Percentiles rank a stretch among this genome's conserved stretches.
phyloP scores from a whole-genome alignment of 1,139 yeast species.

The Pichia sp. region DNA sequence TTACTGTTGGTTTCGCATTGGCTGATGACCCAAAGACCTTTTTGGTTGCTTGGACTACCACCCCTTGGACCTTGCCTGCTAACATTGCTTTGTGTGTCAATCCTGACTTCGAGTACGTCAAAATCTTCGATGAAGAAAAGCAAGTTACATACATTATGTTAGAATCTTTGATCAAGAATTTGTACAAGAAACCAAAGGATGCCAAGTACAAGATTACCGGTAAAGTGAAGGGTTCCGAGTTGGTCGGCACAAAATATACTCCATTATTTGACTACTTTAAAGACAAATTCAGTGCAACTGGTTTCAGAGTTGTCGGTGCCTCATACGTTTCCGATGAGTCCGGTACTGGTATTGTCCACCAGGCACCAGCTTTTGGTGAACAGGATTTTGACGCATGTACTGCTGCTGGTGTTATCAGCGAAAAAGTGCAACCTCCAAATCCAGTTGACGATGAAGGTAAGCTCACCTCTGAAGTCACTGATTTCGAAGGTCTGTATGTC shows the following conservation, averaged over 20 bases:
- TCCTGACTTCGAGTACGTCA: conserved; percentile 86
- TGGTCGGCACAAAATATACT: conserved; percentile 71
- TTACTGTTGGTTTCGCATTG: conserved; percentile 84
- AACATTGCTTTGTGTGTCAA: conserved; percentile 88
- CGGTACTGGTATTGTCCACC: conserved; percentile 99
- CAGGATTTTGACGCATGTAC: conserved; percentile 87
- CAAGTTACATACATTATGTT: conserved; percentile 75
- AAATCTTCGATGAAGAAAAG: conserved; percentile 83
- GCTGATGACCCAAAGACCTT: conserved; percentile 74
- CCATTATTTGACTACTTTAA: conserved; percentile 82
- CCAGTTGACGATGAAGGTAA: conserved; percentile 91
- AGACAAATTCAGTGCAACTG: conserved; percentile 69
- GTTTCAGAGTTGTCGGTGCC: conserved; percentile 75
- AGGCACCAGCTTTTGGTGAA: conserved; percentile 99
- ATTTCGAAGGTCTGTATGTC: conserved; percentile 79
- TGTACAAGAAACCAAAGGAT: conserved; percentile 90
- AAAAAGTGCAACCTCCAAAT: conserved; percentile 73
- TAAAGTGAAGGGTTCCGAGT: conserved; percentile 69
- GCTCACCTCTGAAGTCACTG: conserved; percentile 69
- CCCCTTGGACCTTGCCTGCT: conserved; percentile 99
- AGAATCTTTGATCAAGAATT: conserved; percentile 72
- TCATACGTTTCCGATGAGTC: conserved; percentile 87
- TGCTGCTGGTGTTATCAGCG: conserved; percentile 67
- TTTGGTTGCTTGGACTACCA: conserved; percentile 97
- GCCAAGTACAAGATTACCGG: conserved; percentile 85